phyloP scores from a whole-genome alignment of 495 filamentous ascomycete species.

The Penicillium steckii region DNA sequence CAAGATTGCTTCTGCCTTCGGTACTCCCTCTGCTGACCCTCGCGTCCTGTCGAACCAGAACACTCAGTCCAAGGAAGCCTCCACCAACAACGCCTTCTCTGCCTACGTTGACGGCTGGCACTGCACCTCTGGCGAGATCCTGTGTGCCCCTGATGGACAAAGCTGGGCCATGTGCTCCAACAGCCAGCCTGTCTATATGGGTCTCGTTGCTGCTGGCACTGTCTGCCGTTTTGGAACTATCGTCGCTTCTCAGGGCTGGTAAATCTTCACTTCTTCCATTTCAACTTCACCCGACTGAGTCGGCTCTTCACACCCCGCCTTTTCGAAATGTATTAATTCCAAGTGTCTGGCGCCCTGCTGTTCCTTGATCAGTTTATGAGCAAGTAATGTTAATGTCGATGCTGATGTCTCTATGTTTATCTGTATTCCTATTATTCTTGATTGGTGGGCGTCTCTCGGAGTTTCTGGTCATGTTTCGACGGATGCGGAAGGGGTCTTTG shows the following conservation, averaged over 20 bases:
- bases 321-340: background rate
- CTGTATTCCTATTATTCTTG: conserved; percentile 20
- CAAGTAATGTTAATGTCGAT: conserved; percentile 1
- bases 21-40: conserved; percentile 7
- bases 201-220: conserved; percentile 40
- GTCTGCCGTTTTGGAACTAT: conserved; percentile 36
- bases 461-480: background rate
- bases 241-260: conserved; percentile 6
- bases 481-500: background rate
- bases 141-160: conserved; percentile 39
- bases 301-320: background rate
- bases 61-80: conserved; percentile 9
- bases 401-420: conserved; percentile 17
- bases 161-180: conserved; percentile 38
- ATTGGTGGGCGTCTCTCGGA: conserved; percentile 2
- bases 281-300: conserved; percentile 5
- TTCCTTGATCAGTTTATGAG: background rate
- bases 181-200: conserved; percentile 37
- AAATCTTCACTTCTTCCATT: conserved; percentile 5
- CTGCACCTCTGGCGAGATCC: conserved; percentile 30
- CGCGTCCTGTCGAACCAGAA: conserved; percentile 11
- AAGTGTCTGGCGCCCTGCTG: conserved; percentile 4
- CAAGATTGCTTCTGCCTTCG: conserved; percentile 19
- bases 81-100: conserved; percentile 19
- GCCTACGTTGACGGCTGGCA: conserved; percentile 15